Conservation (phyloP, 441 rosid genomes). For the Brassica balearica region DNA sequence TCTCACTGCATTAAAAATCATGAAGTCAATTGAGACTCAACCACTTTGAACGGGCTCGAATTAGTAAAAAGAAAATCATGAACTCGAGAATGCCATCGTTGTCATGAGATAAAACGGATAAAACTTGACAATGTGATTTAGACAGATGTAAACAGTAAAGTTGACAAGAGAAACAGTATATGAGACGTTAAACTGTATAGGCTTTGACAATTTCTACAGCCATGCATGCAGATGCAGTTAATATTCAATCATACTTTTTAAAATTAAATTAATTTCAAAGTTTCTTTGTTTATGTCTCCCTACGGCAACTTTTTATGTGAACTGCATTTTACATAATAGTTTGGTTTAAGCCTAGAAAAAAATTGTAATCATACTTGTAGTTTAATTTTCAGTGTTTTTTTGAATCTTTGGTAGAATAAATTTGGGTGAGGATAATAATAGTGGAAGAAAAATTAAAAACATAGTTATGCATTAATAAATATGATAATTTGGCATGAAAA, state of each 20-base stretch:
- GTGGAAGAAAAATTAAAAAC: too few relatives aligned
- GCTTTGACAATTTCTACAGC: neutral
- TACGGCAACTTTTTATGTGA: neutral
- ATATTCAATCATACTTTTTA: neutral
- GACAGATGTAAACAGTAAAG: neutral
- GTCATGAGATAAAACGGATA: neutral
- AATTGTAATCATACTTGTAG: neutral
- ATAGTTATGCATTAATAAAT: too few relatives aligned
- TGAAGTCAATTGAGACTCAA: neutral
- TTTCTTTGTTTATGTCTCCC: neutral
- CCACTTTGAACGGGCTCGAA: neutral
- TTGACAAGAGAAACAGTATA: neutral
- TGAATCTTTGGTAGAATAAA: neutral
- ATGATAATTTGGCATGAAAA: too few relatives aligned
- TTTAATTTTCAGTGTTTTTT: neutral
- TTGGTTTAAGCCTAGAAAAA: neutral
- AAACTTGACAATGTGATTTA: neutral
- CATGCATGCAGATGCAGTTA: neutral
- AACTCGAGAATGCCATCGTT: neutral
- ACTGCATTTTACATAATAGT: neutral
- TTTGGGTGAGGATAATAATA: neutral
- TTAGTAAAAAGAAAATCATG: neutral
- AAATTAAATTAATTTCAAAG: neutral
- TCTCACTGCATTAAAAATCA: neutral
- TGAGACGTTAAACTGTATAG: neutral